Conservation (phyloP, 192 early-diverging fungal species). For the Allomyces javanicus region DNA sequence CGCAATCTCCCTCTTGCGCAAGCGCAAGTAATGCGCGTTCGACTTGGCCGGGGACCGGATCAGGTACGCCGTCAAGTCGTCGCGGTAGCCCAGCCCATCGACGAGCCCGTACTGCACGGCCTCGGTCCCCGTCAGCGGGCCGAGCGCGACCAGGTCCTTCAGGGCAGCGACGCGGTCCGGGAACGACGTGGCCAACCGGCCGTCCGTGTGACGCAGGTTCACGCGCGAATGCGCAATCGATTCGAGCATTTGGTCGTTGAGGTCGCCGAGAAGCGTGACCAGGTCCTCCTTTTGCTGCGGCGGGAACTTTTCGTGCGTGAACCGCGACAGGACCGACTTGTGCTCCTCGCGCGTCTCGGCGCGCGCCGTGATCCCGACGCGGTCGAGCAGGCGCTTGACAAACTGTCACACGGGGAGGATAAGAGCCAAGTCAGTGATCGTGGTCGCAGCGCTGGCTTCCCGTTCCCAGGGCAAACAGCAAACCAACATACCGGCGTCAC, state of each 20-base stretch:
- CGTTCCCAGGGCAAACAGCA: too few relatives aligned
- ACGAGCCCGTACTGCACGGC: slow-evolving; percentile 29
- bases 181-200: slow-evolving; percentile 3
- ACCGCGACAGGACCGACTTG: slow-evolving; percentile 29
- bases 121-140: slow-evolving; percentile 27
- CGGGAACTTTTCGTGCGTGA: slow-evolving; percentile 28
- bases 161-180: slow-evolving; percentile 7
- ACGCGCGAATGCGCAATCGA: slow-evolving; percentile 27
- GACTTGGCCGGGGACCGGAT: slow-evolving; percentile 11
- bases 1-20: slow-evolving; percentile 8
- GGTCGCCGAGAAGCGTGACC: slow-evolving; percentile 20
- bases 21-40: slow-evolving; percentile 11
- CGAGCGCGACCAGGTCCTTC: slow-evolving; percentile 28
- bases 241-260: slow-evolving; percentile 28
- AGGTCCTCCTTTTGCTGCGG: slow-evolving; percentile 35
- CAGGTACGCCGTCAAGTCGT: slow-evolving; percentile 17
- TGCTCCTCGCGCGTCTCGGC: slow-evolving; percentile 35
- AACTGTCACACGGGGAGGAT: slow-evolving; percentile 20
- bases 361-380: slow-evolving; percentile 29
- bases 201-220: neutral
- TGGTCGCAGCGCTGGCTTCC: too few relatives aligned
- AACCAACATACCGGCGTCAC: too few relatives aligned
- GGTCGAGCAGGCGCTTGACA: slow-evolving; percentile 33
- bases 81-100: slow-evolving; percentile 26
- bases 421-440: too few relatives aligned